Evolutionary conservation across 208 protist species (phyloP).

Genomic region (Leptomonas pyrrhocoris): DNA sequence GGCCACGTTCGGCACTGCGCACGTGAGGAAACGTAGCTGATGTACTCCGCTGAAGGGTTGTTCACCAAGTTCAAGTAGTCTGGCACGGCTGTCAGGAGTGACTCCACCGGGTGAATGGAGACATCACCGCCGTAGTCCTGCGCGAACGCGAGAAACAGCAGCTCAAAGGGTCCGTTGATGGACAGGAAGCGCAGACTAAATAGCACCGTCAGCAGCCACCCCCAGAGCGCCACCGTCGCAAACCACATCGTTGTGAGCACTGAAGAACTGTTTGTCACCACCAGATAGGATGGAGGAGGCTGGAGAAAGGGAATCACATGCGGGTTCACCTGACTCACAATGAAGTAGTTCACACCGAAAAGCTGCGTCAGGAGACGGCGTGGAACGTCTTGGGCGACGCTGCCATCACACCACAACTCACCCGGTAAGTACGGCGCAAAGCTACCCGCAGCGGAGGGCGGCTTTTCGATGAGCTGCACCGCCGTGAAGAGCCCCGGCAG

Average conservation of each 20-base stretch:
- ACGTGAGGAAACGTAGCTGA: slow-evolving; percentile 44
- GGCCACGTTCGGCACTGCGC: slow-evolving; percentile 71
- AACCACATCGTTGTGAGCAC: slow-evolving; percentile 40
- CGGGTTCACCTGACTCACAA: slow-evolving; percentile 84
- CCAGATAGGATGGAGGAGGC: slow-evolving; percentile 35
- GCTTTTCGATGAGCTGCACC: slow-evolving; percentile 70
- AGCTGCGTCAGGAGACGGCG: slow-evolving; percentile 60
- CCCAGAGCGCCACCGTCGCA: slow-evolving; percentile 27
- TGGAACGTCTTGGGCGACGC: slow-evolving; percentile 65
- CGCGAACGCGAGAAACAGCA: slow-evolving; percentile 50
- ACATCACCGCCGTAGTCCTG: slow-evolving; percentile 73
- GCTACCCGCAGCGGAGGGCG: slow-evolving; percentile 24
- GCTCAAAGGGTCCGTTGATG: slow-evolving; percentile 33
- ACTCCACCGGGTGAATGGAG: slow-evolving; percentile 67
- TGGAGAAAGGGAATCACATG: slow-evolving; percentile 79
- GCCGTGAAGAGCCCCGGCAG: slow-evolving; percentile 73
- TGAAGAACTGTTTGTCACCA: slow-evolving; percentile 22
- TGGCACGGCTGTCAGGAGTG: slow-evolving; percentile 47
- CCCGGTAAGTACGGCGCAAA: slow-evolving; percentile 58
- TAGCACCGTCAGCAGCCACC: slow-evolving; percentile 46
- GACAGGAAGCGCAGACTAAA: slow-evolving; percentile 50
- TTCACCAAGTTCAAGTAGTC: slow-evolving; percentile 70
- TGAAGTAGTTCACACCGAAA: slow-evolving; percentile 81
- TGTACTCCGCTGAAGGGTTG: slow-evolving; percentile 73
- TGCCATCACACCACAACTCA: slow-evolving; percentile 74